phyloP scores from a whole-genome alignment of 768 basidiomycete genomes.

The Saitozyma sp. region DNA sequence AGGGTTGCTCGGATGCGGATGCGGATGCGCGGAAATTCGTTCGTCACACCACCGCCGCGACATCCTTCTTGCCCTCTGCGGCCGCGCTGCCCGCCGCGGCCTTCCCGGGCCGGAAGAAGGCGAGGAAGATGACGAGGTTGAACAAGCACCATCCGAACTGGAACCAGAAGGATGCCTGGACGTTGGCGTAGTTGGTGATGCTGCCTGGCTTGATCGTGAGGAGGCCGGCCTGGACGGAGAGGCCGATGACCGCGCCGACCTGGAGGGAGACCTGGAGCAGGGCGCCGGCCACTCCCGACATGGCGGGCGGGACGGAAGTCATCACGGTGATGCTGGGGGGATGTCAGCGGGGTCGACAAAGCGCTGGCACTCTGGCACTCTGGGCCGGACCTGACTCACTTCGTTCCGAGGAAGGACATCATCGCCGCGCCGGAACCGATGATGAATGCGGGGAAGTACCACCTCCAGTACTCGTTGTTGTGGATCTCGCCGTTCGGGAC shows the following conservation, averaged over 20 bases:
- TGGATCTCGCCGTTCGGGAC: background rate
- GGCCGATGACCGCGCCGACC: slow-evolving; percentile 53
- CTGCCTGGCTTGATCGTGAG: slow-evolving; percentile 13
- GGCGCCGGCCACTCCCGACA: slow-evolving; percentile 27
- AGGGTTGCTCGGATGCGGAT: no score
- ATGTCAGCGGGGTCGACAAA: no score
- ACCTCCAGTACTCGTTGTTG: slow-evolving; percentile 10
- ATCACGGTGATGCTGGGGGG: slow-evolving; percentile 18
- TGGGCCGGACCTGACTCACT: slow-evolving; percentile 3
- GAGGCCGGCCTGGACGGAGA: slow-evolving; percentile 57
- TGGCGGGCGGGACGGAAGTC: slow-evolving; percentile 17
- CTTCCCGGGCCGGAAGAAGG: slow-evolving; percentile 6
- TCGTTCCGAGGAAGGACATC: slow-evolving; percentile 7
- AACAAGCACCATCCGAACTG: slow-evolving; percentile 9
- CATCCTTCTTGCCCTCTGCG: no score
- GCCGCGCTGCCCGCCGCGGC: no score
- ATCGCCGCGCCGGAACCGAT: slow-evolving; percentile 4
- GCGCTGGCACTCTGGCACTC: no score
- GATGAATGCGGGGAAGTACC: slow-evolving; percentile 16
- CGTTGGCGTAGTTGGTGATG: slow-evolving; percentile 11
- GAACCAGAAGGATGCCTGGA: slow-evolving; percentile 12
- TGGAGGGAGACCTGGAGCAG: slow-evolving; percentile 25
- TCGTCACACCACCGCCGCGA: no score
- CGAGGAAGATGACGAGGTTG: slow-evolving; percentile 9
- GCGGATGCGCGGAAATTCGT: no score